Percentiles rank a stretch among this genome's conserved stretches.
Conservation (phyloP, 2,329 filamentous ascomycete genomes). For the Gliomastix tumulicola region DNA sequence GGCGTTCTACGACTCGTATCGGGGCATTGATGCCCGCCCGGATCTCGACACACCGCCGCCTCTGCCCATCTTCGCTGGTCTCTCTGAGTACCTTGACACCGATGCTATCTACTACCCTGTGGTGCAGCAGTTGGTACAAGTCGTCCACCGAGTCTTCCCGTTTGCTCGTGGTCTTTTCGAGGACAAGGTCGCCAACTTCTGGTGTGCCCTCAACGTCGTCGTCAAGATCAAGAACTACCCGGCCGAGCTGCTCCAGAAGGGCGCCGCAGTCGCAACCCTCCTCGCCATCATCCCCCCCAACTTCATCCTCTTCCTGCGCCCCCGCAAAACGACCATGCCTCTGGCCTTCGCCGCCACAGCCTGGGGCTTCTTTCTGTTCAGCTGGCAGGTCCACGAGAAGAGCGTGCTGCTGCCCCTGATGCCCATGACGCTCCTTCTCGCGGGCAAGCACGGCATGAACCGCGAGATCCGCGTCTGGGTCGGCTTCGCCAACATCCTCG, state of each 20-base stretch:
- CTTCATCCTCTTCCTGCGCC: constrained; percentile 69
- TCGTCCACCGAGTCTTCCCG: constrained; percentile 88
- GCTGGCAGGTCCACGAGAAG: constrained; percentile 98
- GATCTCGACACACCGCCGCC: constrained; percentile 53
- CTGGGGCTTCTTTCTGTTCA: constrained; percentile 97
- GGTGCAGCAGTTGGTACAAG: constrained; percentile 72
- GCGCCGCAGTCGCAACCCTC: constrained; percentile 69
- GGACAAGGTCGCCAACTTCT: constrained; percentile 98
- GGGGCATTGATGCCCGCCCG: constrained; percentile 50
- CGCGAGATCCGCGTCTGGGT: constrained; percentile 81
- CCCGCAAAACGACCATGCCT: constrained; percentile 69
- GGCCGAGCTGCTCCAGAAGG: constrained; percentile 63
- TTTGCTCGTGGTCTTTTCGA: constrained; percentile 95
- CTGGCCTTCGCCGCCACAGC: constrained; percentile 75
- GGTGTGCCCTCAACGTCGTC: constrained; percentile 86
- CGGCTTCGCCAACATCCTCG: constrained; percentile 89
- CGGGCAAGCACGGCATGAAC: constrained; percentile 68
- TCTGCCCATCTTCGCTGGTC: constrained; percentile 52
- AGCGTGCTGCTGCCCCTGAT: constrained; percentile 87
- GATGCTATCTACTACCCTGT: constrained; percentile 67
- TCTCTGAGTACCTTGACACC: constrained; percentile 53
- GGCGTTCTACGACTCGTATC: constrained; percentile 60
- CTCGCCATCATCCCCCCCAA: constrained; percentile 74
- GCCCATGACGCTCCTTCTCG: constrained; percentile 85
- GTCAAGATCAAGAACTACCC: constrained; percentile 79